Evolutionary conservation across 257 asterid species (phyloP).

Genomic region (Gynochthodes officinalis): DNA sequence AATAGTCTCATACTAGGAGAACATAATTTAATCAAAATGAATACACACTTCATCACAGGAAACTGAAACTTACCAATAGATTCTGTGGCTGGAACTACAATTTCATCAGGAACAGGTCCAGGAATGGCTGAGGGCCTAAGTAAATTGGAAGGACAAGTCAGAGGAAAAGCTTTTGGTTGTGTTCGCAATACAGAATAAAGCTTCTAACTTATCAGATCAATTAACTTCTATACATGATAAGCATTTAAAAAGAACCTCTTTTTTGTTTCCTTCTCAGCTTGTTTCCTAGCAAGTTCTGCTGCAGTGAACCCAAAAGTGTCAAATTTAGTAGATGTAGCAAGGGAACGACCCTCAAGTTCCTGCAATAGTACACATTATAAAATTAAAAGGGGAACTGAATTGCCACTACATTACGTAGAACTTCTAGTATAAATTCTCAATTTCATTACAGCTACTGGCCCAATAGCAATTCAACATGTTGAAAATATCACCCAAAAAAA

Average conservation of each 20-base stretch:
- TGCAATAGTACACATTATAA: slow-evolving; percentile 28
- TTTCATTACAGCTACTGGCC: background rate
- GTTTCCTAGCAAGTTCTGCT: slow-evolving; percentile 80
- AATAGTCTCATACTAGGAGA: slow-evolving; percentile 7
- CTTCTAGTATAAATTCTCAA: background rate
- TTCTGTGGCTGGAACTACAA: slow-evolving; percentile 67
- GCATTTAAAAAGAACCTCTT: slow-evolving; percentile 55
- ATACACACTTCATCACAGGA: slow-evolving; percentile 6
- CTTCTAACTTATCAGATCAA: background rate
- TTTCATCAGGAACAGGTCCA: slow-evolving; percentile 95
- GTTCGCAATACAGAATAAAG: background rate
- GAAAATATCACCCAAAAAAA: background rate
- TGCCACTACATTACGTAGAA: background rate
- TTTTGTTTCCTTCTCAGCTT: slow-evolving; percentile 78
- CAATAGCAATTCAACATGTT: background rate
- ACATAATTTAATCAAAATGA: slow-evolving; percentile 1
- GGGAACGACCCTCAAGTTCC: slow-evolving; percentile 79
- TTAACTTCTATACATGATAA: background rate
- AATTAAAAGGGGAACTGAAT: background rate
- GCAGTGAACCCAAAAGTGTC: slow-evolving; percentile 97
- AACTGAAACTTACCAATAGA: slow-evolving; percentile 67
- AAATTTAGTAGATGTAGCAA: slow-evolving; percentile 75
- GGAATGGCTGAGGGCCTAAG: slow-evolving; percentile 88
- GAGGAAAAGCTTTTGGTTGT: background rate
- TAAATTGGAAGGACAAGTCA: slow-evolving; percentile 12